Evolutionary conservation across 768 basidiomycete genomes (phyloP).

Genomic region (Tephrocybe sp.): DNA sequence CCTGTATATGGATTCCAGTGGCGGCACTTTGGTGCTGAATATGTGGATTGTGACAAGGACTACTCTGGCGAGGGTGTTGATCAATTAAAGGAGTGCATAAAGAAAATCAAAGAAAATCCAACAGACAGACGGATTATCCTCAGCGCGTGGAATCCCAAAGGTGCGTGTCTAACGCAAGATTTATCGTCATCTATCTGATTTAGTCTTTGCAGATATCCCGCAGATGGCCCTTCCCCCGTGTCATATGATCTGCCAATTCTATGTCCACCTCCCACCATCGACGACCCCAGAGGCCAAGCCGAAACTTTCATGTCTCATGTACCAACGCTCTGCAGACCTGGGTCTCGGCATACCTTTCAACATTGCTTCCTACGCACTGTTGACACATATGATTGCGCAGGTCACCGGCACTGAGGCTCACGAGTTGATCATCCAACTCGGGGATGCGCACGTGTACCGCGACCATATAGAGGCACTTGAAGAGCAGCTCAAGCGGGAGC

Average conservation of each 20-base stretch:
- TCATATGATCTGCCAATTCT: slow-evolving; percentile 99
- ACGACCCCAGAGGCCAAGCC: slow-evolving; percentile 49
- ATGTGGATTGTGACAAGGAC: slow-evolving; percentile 67
- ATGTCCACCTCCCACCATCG: slow-evolving; percentile 80
- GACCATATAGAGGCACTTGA: slow-evolving; percentile 90
- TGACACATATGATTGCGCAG: slow-evolving; percentile 97
- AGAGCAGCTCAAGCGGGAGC: slow-evolving; percentile 75
- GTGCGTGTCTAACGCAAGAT: slow-evolving; percentile 40
- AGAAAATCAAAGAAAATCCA: slow-evolving; percentile 90
- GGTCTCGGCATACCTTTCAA: slow-evolving; percentile 99
- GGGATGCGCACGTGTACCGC: slow-evolving; percentile 94
- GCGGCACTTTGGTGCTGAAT: slow-evolving; percentile 91
- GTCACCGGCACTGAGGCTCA: slow-evolving; percentile 84
- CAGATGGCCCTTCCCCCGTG: slow-evolving; percentile 98
- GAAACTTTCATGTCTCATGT: slow-evolving; percentile 92
- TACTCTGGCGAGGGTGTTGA: slow-evolving; percentile 88
- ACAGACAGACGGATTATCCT: slow-evolving; percentile 93
- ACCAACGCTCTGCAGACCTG: slow-evolving; percentile 94
- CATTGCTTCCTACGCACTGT: slow-evolving; percentile 96
- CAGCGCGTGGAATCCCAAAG: slow-evolving; percentile 97
- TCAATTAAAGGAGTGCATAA: slow-evolving; percentile 85
- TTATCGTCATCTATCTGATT: background rate
- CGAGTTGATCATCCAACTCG: slow-evolving; percentile 93
- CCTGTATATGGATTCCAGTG: slow-evolving; percentile 98
- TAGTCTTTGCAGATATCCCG: slow-evolving; percentile 63